A percentile compares a stretch with the other conserved stretches of the same genome.
Evolutionary conservation across 192 early-diverging fungal species (phyloP).

Genomic region (Spizellomyces punctatus): DNA sequence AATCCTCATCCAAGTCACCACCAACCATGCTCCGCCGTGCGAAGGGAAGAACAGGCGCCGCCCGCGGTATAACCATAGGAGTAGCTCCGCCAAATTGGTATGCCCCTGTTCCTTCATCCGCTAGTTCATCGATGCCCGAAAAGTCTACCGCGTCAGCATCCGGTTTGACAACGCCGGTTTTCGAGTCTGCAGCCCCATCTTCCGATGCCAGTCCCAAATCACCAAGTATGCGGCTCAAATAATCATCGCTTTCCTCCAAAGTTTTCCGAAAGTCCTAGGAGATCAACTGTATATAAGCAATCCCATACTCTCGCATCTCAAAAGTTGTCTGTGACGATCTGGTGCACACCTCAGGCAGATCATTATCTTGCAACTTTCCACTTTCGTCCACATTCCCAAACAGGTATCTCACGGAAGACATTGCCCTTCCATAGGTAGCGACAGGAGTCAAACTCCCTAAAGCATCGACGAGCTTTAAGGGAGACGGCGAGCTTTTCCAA

Average conservation of each 20-base stretch:
- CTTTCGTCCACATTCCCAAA: constrained; percentile 92
- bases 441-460: too few species aligned
- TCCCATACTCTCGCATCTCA: background rate
- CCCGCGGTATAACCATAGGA: constrained; percentile 2
- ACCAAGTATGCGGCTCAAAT: constrained; percentile 16
- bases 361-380: constrained; percentile 71
- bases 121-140: constrained; percentile 80
- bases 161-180: constrained; percentile 54
- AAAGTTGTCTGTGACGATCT: background rate
- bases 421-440: background rate
- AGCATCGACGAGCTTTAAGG: too few species aligned
- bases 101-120: constrained; percentile 59
- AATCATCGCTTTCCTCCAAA: constrained; percentile 43
- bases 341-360: constrained; percentile 48
- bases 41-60: background rate
- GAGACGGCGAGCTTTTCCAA: too few species aligned
- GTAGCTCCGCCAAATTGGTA: background rate
- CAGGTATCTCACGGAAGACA: constrained; percentile 55
- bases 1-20: constrained; percentile 8
- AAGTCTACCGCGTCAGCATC: constrained; percentile 79
- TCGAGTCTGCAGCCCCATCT: constrained; percentile 31
- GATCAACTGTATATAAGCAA: background rate
- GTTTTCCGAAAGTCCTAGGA: constrained; percentile 51
- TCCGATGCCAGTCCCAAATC: constrained; percentile 8
- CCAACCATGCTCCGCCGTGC: constrained; percentile 3